These are phyloP conservation scores for Xylaria polymorpha DNA, from an alignment of 2,329 filamentous ascomycete genomes.

Conservation along the genomic window DNA sequence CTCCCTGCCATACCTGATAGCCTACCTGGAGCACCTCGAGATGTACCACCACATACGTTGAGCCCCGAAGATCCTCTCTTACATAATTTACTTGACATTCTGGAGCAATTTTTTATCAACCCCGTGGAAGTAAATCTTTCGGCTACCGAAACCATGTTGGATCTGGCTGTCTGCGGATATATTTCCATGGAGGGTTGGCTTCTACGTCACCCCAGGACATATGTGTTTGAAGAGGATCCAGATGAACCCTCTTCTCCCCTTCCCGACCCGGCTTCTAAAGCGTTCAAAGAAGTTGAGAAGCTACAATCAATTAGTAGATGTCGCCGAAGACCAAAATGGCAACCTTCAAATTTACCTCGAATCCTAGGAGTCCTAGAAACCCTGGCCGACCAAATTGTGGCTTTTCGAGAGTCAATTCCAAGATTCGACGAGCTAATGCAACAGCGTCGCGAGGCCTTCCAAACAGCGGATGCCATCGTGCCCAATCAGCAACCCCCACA, in stretches of 20 bases:
- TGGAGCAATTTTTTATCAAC: constrained; percentile 88
- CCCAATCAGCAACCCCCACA: constrained; percentile 51
- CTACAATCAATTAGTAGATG: constrained; percentile 63
- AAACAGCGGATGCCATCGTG: constrained; percentile 65
- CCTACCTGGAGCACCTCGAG: constrained; percentile 70
- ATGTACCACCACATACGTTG: constrained; percentile 70
- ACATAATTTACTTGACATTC: constrained; percentile 73
- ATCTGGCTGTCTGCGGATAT: constrained; percentile 84
- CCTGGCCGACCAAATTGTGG: constrained; percentile 70
- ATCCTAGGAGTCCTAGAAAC: constrained; percentile 68
- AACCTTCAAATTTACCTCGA: constrained; percentile 60
- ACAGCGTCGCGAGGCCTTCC: constrained; percentile 72
- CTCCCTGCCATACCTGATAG: constrained; percentile 66
- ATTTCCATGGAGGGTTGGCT: constrained; percentile 93
- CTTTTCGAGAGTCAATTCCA: constrained; percentile 72
- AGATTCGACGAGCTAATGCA: constrained; percentile 79
- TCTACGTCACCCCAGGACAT: constrained; percentile 75
- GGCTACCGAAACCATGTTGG: constrained; percentile 84
- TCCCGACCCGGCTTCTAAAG: constrained; percentile 40
- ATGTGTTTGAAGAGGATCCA: constrained; percentile 64
- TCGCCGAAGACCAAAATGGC: constrained; percentile 66
- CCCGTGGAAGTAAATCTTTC: constrained; percentile 91
- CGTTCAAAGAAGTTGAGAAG: constrained; percentile 56
- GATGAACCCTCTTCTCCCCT: constrained; percentile 41
- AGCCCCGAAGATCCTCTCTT: constrained; percentile 71